Conservation (phyloP, 768 basidiomycete species). For the Tulasnella sp. region DNA sequence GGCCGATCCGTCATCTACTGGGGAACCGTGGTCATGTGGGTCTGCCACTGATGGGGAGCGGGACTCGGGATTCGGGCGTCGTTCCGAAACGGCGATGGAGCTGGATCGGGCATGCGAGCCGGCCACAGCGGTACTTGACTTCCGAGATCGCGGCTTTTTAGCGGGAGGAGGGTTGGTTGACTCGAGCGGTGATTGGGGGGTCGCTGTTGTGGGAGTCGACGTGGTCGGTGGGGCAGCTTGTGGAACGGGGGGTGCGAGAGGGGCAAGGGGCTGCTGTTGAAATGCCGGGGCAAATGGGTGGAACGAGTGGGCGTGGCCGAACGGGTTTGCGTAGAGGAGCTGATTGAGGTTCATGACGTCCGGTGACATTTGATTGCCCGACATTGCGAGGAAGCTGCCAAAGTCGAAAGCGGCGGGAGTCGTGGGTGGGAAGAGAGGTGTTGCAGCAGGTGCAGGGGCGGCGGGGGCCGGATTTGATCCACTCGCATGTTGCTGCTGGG, state of each 20-base stretch:
- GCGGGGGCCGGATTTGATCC: constrained; percentile 28
- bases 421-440: neutral
- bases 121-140: constrained; percentile 8
- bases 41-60: constrained; percentile 23
- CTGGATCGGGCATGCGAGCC: neutral
- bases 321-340: constrained; percentile 53
- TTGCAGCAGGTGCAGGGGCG: constrained; percentile 29
- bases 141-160: constrained; percentile 18
- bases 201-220: constrained; percentile 22
- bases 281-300: neutral
- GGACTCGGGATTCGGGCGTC: constrained; percentile 11
- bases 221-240: constrained; percentile 37
- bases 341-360: constrained; percentile 36
- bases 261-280: constrained; percentile 31
- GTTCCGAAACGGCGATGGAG: constrained; percentile 1
- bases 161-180: constrained; percentile 9
- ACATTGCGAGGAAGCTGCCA: constrained; percentile 35
- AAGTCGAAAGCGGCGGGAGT: constrained; percentile 39
- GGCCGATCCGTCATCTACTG: constrained; percentile 20
- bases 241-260: constrained; percentile 34
- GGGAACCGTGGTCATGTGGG: constrained; percentile 26
- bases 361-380: constrained; percentile 36
- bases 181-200: neutral
- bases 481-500: constrained; percentile 29
- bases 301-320: constrained; percentile 27